Evolutionary conservation across 2,329 filamentous ascomycete genomes (phyloP).

Genomic region (Monilinia laxa): DNA sequence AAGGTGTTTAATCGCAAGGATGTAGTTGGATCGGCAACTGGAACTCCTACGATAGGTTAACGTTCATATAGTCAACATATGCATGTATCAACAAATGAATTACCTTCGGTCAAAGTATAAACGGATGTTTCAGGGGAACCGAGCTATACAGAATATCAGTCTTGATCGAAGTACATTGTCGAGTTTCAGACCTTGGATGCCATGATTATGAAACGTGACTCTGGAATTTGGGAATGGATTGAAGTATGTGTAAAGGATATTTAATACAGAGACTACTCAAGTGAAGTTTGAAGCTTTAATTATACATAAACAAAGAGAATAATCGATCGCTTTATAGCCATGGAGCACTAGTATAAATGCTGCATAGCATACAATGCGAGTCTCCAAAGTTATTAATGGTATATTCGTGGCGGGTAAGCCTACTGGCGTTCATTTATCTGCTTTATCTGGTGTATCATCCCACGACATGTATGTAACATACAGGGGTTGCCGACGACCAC

Average conservation of each 20-base stretch:
- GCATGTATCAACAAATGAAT: neutral
- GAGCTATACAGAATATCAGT: constrained; percentile 13
- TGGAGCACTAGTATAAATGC: neutral
- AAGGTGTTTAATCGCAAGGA: constrained; percentile 26
- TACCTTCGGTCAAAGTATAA: constrained; percentile 39
- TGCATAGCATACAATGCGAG: neutral
- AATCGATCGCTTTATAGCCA: neutral
- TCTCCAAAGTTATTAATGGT: neutral
- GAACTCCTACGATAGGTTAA: constrained; percentile 12
- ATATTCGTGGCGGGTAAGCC: neutral
- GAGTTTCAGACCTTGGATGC: constrained; percentile 11
- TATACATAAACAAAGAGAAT: neutral
- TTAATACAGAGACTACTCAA: neutral
- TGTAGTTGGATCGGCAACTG: constrained; percentile 25
- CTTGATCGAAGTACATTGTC: neutral
- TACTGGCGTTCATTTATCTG: neutral
- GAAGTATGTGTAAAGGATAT: neutral
- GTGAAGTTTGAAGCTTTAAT: neutral
- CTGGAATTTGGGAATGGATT: neutral
- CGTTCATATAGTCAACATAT: too few relatives aligned
- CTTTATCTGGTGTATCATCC: neutral
- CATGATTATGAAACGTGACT: neutral
- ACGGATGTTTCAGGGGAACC: constrained; percentile 25
- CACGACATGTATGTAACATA: neutral
- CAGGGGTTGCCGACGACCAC: neutral